Percentiles rank a stretch among this genome's conserved stretches.
These are phyloP conservation scores for Talaromyces sp. DNA, from an alignment of 2,329 filamentous ascomycete genomes.

Conservation along the genomic window DNA sequence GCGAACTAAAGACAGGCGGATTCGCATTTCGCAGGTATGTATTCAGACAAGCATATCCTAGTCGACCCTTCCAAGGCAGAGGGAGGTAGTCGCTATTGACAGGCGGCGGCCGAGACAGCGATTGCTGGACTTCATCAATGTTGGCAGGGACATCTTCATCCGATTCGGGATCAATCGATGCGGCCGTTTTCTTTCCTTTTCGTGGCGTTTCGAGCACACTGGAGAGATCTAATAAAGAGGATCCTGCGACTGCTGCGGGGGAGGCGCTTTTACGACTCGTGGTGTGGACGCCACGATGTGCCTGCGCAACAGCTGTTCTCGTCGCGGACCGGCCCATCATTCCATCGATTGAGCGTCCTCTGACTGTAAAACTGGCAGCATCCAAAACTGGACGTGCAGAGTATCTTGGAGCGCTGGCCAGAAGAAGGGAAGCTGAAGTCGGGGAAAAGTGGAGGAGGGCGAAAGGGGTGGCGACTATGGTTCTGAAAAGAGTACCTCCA, in stretches of 20 bases:
- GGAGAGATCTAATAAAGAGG: constrained; percentile 20
- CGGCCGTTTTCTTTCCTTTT: constrained; percentile 15
- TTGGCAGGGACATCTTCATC: constrained; percentile 48
- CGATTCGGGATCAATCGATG: constrained; percentile 47
- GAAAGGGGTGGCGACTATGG: neutral
- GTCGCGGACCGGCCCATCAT: constrained; percentile 8
- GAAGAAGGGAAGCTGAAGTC: neutral
- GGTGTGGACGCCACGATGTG: constrained; percentile 10
- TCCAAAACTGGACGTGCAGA: neutral
- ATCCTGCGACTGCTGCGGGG: constrained; percentile 9
- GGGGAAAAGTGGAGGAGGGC: neutral
- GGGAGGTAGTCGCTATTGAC: constrained; percentile 80
- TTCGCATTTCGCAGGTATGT: constrained; percentile 80
- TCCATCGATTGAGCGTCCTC: neutral
- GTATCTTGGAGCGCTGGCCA: neutral
- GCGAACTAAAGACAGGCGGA: constrained; percentile 81
- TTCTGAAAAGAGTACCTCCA: constrained; percentile 3
- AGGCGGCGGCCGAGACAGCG: constrained; percentile 61
- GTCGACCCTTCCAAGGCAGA: constrained; percentile 80
- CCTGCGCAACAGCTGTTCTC: constrained; percentile 3
- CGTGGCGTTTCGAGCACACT: constrained; percentile 20
- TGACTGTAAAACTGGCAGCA: neutral
- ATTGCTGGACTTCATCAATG: constrained; percentile 54
- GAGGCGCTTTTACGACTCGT: neutral
- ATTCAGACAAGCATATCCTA: constrained; percentile 90